A percentile compares a stretch with the other conserved stretches of the same genome.
Evolutionary conservation across 192 early-diverging fungal genomes (phyloP).

Genomic region (Oehlia diaphana): DNA sequence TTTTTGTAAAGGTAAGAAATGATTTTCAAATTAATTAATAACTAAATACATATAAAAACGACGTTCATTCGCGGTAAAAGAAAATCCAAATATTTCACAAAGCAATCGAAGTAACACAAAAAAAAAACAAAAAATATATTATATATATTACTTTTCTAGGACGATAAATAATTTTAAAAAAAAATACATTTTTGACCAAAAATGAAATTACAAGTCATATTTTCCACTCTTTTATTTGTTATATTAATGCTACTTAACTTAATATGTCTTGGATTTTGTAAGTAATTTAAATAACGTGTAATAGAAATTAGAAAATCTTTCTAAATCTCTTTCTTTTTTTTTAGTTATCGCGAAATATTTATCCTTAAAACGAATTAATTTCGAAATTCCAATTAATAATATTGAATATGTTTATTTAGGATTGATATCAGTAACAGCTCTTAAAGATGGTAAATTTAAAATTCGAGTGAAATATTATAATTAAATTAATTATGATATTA

Average conservation of each 20-base stretch:
- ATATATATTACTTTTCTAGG: no score
- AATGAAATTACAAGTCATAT: not conserved
- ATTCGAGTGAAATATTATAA: not conserved
- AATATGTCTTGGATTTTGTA: not conserved
- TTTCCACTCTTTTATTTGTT: not conserved
- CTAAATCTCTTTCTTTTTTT: no score
- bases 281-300: not conserved
- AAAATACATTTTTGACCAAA: not conserved
- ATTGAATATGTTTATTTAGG: not conserved
- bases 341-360: not conserved
- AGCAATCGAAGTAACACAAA: no score
- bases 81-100: no score
- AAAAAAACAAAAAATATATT: no score
- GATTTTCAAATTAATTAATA: no score
- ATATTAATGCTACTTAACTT: not conserved
- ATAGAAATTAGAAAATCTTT: no score
- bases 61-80: no score
- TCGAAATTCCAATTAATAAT: not conserved
- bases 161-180: no score
- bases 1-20: no score
- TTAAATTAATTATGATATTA: no score
- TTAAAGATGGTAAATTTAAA: not conserved
- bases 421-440: not conserved
- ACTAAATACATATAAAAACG: no score
- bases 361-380: not conserved